These are phyloP conservation scores for Tuber umbilicatum DNA, from an alignment of 495 filamentous ascomycete genomes.

Conservation along the genomic window DNA sequence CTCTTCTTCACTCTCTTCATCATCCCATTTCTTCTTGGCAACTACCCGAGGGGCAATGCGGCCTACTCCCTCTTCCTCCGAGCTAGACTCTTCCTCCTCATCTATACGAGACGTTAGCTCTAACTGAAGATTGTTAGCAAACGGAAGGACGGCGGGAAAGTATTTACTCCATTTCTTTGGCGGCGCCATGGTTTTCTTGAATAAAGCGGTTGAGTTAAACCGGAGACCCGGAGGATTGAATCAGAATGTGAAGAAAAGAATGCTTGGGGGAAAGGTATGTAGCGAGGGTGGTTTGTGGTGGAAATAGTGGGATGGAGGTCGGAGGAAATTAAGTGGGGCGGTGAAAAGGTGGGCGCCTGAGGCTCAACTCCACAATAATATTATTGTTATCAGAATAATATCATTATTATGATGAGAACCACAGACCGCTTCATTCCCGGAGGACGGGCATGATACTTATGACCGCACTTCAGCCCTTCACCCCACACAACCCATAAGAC, in stretches of 20 bases:
- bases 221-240: background rate
- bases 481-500: background rate
- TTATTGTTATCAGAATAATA: no score
- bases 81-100: conserved; percentile 16
- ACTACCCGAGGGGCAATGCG: conserved; percentile 10
- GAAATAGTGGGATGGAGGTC: background rate
- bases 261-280: background rate
- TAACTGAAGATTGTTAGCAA: background rate
- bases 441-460: no score
- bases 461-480: background rate
- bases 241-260: background rate
- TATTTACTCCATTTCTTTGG: conserved; percentile 37
- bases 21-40: conserved; percentile 63
- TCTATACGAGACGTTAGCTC: conserved; percentile 11
- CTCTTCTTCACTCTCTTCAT: conserved; percentile 86
- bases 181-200: conserved; percentile 24
- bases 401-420: no score
- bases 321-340: background rate
- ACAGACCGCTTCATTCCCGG: no score
- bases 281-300: background rate
- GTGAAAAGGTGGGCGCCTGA: background rate
- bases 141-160: background rate
- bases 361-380: background rate
- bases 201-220: background rate
- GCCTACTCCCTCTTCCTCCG: conserved; percentile 21